Conservation (phyloP, 306 rosid genomes). For the Sicyos edulis region DNA sequence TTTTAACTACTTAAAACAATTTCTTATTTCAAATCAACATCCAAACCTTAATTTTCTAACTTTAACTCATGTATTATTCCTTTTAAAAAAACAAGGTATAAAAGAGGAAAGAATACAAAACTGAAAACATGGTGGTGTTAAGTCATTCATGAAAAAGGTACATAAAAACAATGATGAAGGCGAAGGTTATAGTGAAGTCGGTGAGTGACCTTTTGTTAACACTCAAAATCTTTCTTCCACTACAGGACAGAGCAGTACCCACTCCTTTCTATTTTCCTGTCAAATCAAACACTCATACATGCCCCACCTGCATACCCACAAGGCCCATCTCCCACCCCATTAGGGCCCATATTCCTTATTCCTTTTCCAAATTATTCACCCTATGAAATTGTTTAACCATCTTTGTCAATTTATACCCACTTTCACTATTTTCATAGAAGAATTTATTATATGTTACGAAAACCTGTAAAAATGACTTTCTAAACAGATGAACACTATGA, state of each 20-base stretch:
- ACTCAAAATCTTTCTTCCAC: not conserved
- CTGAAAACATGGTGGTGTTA: not conserved
- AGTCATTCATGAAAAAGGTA: not conserved
- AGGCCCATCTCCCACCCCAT: slow-evolving; percentile 7
- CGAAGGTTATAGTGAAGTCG: not conserved
- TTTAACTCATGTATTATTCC: too few species aligned
- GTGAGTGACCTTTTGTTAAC: too few species aligned
- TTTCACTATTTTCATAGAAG: too few species aligned
- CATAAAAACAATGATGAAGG: not conserved
- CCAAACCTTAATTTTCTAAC: too few species aligned
- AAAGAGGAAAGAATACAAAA: not conserved
- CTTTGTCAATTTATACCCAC: too few species aligned
- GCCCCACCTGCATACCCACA: not conserved
- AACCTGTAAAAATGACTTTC: too few species aligned
- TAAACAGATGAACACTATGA: too few species aligned
- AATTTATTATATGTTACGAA: too few species aligned
- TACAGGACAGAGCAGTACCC: not conserved
- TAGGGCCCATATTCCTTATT: slow-evolving; percentile 1
- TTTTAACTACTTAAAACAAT: too few species aligned
- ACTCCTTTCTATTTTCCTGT: slow-evolving; percentile 5
- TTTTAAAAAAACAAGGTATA: too few species aligned
- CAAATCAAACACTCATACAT: not conserved
- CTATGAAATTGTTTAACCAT: too few species aligned
- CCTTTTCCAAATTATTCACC: not conserved
- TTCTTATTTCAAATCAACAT: too few species aligned